Percentiles rank a stretch among this genome's conserved stretches.
Evolutionary conservation across 2,329 filamentous ascomycete genomes (phyloP).

Genomic region (Macrophomina pseudophaseolina): DNA sequence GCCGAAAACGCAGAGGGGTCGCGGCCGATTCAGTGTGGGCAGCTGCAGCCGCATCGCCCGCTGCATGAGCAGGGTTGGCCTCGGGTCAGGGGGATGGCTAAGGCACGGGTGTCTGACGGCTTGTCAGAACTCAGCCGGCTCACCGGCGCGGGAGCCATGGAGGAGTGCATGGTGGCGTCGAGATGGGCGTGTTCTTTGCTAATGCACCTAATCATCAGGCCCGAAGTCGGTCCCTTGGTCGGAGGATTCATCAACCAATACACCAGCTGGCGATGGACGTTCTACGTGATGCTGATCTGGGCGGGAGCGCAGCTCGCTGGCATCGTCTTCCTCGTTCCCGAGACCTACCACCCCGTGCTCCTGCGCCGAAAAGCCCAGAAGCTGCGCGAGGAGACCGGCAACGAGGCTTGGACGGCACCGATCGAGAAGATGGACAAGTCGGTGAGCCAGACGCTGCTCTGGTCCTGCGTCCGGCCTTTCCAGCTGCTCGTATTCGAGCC

Average conservation of each 20-base stretch:
- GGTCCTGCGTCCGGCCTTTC: conserved; percentile 69
- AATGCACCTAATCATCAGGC: conserved; percentile 45
- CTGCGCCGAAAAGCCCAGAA: conserved; percentile 73
- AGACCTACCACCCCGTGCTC: conserved; percentile 80
- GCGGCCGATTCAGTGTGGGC: not conserved
- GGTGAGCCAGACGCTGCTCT: conserved; percentile 59
- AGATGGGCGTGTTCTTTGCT: conserved; percentile 16
- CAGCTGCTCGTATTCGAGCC: conserved; percentile 80
- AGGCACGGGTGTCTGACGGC: conserved; percentile 2
- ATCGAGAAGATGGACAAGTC: conserved; percentile 76
- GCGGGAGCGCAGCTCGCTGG: conserved; percentile 64
- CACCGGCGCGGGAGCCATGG: conserved; percentile 18
- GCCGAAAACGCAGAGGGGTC: conserved; percentile 15
- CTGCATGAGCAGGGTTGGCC: conserved; percentile 9
- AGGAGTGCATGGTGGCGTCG: conserved; percentile 17
- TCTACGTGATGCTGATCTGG: conserved; percentile 87
- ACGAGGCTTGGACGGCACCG: conserved; percentile 75
- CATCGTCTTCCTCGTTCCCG: conserved; percentile 77
- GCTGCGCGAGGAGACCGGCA: conserved; percentile 76
- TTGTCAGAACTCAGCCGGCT: conserved; percentile 20
- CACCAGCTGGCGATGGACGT: conserved; percentile 62
- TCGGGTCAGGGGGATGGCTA: not conserved
- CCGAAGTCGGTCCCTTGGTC: conserved; percentile 63
- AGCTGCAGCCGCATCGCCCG: conserved; percentile 1
- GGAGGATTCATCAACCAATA: conserved; percentile 85